Base-by-base conservation (phyloP, 352 stramenopile genomes). In the Phytopythium chamaehyphon region DNA sequence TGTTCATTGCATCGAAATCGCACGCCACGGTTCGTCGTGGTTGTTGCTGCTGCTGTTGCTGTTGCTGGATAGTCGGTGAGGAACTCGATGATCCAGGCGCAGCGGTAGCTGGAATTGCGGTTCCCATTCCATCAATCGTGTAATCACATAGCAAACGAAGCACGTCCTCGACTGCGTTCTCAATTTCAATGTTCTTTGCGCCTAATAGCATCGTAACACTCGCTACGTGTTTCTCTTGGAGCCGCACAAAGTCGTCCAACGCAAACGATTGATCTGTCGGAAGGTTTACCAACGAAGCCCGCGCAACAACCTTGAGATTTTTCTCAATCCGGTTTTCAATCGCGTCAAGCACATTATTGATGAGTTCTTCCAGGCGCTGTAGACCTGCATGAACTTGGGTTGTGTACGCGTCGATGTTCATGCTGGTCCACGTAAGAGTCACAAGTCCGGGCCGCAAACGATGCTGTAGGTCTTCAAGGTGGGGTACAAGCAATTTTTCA, bases 381-480 rank as follows among this genome's bases (percentile, higher is more conserved):
- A 94, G 51, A 2, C 69, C 80, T 23, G 57, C 57, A 39, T 90
- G 77, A 3, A 73, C 77, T 35, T 87, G 69, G 9, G 71, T 62
- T 31, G 86, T 91, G 55, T 92, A 96, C 18, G 73, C 66, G 39
- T 93, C 82, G 37, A 96, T 93, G 59, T 93, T 93, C 82, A 96
- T 93, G 52, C 76, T 92, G 15, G 84, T 96, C 86, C 86, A 96
- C n/a, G 86, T 94, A 5, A 95, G 66, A 6, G 83, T 93, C 51
- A 93, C 66, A 54, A 96, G 73, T 16, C 81, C 86, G 12, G 86
- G 86, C 4, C 82, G 67, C 0, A 96, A 51, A 47, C 89, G 90
- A 18, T 77, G 66, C 40, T 93, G 76, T 1, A 94, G 40, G 47
- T 91, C 80, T 51, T 88, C 75, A 9, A 94, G 52, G 51, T 93